A percentile compares a stretch with the other conserved stretches of the same genome.
phyloP scores from a whole-genome alignment of 192 early-diverging fungal species.

The Phlyctochytrium bullatum region DNA sequence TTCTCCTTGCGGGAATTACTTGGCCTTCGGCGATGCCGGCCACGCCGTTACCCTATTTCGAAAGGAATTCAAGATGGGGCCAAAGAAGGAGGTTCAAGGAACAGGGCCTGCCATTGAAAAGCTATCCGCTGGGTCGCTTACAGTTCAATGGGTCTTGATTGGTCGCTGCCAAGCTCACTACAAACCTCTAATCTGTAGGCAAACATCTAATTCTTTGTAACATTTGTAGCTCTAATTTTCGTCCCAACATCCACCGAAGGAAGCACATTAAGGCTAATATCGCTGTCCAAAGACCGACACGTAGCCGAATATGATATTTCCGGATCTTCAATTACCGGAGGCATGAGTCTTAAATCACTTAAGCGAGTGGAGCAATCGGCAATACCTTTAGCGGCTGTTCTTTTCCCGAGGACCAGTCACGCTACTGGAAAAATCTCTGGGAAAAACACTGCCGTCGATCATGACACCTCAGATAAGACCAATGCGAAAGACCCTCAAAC shows the following conservation, averaged over 20 bases:
- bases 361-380: slow-evolving; percentile 47
- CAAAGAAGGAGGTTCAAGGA: slow-evolving; percentile 19
- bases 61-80: slow-evolving; percentile 15
- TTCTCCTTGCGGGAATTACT: slow-evolving; percentile 31
- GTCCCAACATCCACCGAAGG: slow-evolving; percentile 27
- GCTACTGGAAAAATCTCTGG: neutral
- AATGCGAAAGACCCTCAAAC: slow-evolving; percentile 5
- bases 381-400: slow-evolving; percentile 38
- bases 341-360: slow-evolving; percentile 37
- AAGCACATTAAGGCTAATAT: slow-evolving; percentile 30
- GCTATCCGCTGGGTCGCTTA: slow-evolving; percentile 14
- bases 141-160: slow-evolving; percentile 46
- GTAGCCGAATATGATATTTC: slow-evolving; percentile 47
- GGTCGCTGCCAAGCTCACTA: slow-evolving; percentile 45
- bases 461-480: neutral
- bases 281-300: slow-evolving; percentile 45
- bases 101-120: slow-evolving; percentile 22
- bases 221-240: slow-evolving; percentile 34
- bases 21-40: slow-evolving; percentile 36
- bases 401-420: slow-evolving; percentile 26
- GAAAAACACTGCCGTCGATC: slow-evolving; percentile 4
- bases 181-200: slow-evolving; percentile 47
- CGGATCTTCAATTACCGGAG: slow-evolving; percentile 31
- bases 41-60: slow-evolving; percentile 39
- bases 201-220: neutral